A percentile compares a stretch with the other conserved stretches of the same genome.
These are phyloP conservation scores for Galeopsis tetrahit DNA, from an alignment of 257 asterid genomes.

Conservation along the genomic window DNA sequence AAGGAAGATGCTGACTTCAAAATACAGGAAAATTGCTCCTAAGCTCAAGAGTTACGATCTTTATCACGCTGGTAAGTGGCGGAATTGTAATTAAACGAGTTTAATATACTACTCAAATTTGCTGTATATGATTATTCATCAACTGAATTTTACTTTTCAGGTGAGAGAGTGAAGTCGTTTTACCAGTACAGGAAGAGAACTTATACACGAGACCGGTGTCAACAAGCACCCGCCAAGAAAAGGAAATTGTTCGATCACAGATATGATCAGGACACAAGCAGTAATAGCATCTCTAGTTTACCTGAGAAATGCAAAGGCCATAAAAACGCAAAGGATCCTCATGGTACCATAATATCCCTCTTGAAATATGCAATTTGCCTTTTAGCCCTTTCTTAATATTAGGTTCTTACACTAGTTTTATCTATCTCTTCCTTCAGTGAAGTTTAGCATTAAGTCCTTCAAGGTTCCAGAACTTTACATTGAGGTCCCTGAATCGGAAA, in stretches of 20 bases:
- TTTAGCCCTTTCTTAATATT: conserved; percentile 14
- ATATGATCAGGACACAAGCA: conserved; percentile 63
- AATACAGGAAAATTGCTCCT: conserved; percentile 76
- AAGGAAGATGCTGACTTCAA: conserved; percentile 72
- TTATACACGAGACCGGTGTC: conserved; percentile 59
- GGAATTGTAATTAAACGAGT: conserved; percentile 17
- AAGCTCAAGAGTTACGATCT: conserved; percentile 62
- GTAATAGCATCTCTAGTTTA: conserved; percentile 63
- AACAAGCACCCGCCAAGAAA: conserved; percentile 61
- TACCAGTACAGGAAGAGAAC: conserved; percentile 66
- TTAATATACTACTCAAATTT: conserved; percentile 4
- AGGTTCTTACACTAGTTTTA: conserved; percentile 27
- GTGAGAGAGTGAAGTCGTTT: conserved; percentile 64
- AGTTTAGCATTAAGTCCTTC: conserved; percentile 88
- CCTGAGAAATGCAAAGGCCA: conserved; percentile 62
- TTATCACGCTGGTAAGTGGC: conserved; percentile 62
- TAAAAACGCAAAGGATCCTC: conserved; percentile 53
- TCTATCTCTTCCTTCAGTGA: conserved; percentile 59
- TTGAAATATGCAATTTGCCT: neutral
- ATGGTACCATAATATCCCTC: conserved; percentile 50
- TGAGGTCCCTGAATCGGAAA: conserved; percentile 93
- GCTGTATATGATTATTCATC: conserved; percentile 2
- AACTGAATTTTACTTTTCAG: conserved; percentile 43
- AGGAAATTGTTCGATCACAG: conserved; percentile 65
- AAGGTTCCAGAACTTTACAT: conserved; percentile 92